Conservation (phyloP, 1,139 yeast genomes). For the Yamadazyma siamensis region DNA sequence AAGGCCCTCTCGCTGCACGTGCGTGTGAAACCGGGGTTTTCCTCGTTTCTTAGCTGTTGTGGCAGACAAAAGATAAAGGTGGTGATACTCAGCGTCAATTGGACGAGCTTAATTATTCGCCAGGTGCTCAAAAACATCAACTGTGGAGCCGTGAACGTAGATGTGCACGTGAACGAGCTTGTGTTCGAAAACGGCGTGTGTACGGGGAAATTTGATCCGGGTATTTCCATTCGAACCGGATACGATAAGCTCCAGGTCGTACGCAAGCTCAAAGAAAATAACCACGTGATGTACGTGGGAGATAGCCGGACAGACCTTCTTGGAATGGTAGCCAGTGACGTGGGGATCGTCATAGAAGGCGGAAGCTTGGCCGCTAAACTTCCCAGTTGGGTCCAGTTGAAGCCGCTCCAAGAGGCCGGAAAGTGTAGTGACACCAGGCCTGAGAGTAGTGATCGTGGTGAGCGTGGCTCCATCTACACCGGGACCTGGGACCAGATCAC, state of each 20-base stretch:
- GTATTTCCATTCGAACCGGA: conserved; percentile 47
- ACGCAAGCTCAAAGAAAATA: conserved; percentile 5
- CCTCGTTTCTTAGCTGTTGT: conserved; percentile 29
- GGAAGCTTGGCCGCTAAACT: conserved; percentile 16
- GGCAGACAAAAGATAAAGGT: conserved; percentile 29
- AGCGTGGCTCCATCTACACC: conserved; percentile 10
- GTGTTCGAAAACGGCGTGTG: conserved; percentile 32
- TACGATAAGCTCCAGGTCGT: conserved; percentile 45
- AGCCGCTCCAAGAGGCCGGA: too few species aligned
- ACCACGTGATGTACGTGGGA: conserved; percentile 49
- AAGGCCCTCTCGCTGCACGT: conserved; percentile 35
- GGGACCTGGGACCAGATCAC: conserved; percentile 13
- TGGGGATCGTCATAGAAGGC: conserved; percentile 47
- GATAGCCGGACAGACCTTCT: conserved; percentile 65
- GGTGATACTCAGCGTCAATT: conserved; percentile 58
- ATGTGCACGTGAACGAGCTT: conserved; percentile 44
- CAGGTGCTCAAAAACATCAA: conserved; percentile 26
- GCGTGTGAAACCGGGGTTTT: conserved; percentile 41
- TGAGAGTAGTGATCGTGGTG: too few species aligned
- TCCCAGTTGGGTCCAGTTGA: conserved; percentile 11
- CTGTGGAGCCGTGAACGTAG: background rate
- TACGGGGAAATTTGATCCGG: conserved; percentile 35
- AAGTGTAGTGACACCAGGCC: too few species aligned
- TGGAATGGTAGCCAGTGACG: conserved; percentile 46
- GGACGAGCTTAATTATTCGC: conserved; percentile 54